A percentile compares a stretch with the other conserved stretches of the same genome.
phyloP scores from a whole-genome alignment of 2,329 filamentous ascomycete species.

The Dothistroma pini region DNA sequence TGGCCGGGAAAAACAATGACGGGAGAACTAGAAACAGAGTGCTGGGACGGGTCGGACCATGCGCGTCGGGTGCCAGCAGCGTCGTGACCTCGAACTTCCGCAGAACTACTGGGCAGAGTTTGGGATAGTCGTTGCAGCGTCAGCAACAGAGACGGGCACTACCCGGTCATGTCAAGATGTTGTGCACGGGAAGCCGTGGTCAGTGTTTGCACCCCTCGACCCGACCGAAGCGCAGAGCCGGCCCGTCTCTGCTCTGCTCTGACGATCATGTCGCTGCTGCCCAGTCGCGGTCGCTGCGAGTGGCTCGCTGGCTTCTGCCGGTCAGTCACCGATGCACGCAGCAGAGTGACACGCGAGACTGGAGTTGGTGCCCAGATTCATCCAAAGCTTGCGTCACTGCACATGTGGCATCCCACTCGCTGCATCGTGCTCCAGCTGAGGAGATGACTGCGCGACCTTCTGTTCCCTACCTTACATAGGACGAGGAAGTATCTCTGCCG shows the following conservation, averaged over 20 bases:
- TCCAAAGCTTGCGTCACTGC: not conserved
- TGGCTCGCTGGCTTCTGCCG: not conserved
- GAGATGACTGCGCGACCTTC: no score
- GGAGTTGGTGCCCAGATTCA: conserved; percentile 1
- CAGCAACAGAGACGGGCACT: not conserved
- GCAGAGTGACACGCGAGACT: not conserved
- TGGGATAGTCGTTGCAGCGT: not conserved
- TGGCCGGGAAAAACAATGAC: not conserved
- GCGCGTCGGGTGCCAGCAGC: not conserved
- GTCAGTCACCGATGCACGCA: no score
- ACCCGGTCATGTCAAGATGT: not conserved
- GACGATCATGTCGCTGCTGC: not conserved
- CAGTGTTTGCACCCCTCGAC: not conserved
- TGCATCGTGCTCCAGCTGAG: no score
- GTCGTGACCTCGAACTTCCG: not conserved
- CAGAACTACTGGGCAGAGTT: not conserved
- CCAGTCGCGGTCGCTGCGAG: not conserved
- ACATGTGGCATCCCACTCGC: not conserved
- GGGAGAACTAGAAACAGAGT: not conserved
- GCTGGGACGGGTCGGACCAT: not conserved
- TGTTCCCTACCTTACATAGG: no score
- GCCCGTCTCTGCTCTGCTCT: no score
- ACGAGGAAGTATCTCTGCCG: not conserved
- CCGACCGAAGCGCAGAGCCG: not conserved
- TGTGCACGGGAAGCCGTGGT: not conserved